Percentiles rank a stretch among this genome's conserved stretches.
Conservation (phyloP, 2,329 filamentous ascomycete genomes). For the Fonsecaea monophora region DNA sequence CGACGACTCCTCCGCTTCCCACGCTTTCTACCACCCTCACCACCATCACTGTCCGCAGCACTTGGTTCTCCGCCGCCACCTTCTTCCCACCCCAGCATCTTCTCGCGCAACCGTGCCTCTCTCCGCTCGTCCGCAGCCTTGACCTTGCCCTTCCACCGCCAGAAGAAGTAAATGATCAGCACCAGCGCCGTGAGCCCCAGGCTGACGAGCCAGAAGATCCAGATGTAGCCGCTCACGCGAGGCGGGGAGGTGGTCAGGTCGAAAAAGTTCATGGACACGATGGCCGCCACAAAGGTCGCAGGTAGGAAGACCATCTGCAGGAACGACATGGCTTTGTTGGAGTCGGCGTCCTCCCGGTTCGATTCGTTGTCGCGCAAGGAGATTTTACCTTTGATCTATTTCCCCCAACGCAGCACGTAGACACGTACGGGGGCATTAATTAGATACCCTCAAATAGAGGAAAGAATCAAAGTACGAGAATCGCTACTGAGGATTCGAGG, state of each 20-base stretch:
- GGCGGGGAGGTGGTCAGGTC: conserved; percentile 14
- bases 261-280: conserved; percentile 28
- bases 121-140: not conserved
- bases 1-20: conserved; percentile 9
- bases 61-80: not conserved
- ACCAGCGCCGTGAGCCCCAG: conserved; percentile 15
- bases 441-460: no score
- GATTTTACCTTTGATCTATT: conserved; percentile 28
- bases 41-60: not conserved
- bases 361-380: conserved; percentile 20
- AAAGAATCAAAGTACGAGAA: no score
- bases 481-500: no score
- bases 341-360: conserved; percentile 25
- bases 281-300: conserved; percentile 27
- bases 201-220: conserved; percentile 28
- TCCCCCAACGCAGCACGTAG: not conserved
- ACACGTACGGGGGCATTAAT: not conserved
- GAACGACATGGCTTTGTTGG: conserved; percentile 29
- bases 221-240: conserved; percentile 19
- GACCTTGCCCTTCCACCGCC: conserved; percentile 16
- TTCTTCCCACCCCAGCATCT: conserved; percentile 4
- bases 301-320: conserved; percentile 27
- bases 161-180: conserved; percentile 21
- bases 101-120: conserved; percentile 10
- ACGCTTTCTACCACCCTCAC: conserved; percentile 6